Conservation (phyloP, 2,329 filamentous ascomycete genomes). For the Cercospora sp. region DNA sequence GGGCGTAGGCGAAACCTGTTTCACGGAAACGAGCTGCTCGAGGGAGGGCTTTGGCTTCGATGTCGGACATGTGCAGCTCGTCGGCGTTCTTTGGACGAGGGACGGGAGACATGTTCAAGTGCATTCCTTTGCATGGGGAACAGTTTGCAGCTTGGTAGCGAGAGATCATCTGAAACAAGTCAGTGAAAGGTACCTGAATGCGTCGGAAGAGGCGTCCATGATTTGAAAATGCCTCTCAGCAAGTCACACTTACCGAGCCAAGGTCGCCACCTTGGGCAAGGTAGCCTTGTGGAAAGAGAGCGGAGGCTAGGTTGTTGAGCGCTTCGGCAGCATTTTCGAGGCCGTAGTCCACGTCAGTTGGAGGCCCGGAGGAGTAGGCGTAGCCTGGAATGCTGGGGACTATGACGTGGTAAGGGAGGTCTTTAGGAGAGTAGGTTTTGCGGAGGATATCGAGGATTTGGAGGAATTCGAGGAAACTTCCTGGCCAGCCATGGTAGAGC, state of each 20-base stretch:
- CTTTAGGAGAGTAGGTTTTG: conserved; percentile 51
- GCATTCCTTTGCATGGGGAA: conserved; percentile 30
- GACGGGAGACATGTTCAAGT: conserved; percentile 31
- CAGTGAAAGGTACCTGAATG: not conserved
- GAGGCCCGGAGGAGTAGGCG: conserved; percentile 47
- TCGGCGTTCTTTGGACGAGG: conserved; percentile 31
- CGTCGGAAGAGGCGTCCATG: not conserved
- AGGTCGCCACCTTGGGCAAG: conserved; percentile 59
- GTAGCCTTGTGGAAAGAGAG: conserved; percentile 55
- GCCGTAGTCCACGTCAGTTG: conserved; percentile 48
- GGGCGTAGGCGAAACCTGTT: conserved; percentile 52
- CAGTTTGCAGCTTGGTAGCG: conserved; percentile 40
- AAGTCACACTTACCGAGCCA: conserved; percentile 40
- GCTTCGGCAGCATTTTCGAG: conserved; percentile 45
- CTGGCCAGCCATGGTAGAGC: conserved; percentile 43
- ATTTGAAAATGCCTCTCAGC: not conserved
- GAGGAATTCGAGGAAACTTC: conserved; percentile 41
- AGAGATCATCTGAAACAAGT: conserved; percentile 32
- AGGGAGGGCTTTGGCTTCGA: conserved; percentile 45
- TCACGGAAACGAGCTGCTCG: conserved; percentile 44
- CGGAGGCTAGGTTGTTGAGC: conserved; percentile 53
- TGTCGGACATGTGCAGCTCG: conserved; percentile 29
- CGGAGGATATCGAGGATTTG: conserved; percentile 38
- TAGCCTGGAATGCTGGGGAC: conserved; percentile 57
- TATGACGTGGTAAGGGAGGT: conserved; percentile 58